Percentiles rank a stretch among this genome's conserved stretches.
Conservation (phyloP, 352 stramenopile species). For the Globisporangium takayamanum region DNA sequence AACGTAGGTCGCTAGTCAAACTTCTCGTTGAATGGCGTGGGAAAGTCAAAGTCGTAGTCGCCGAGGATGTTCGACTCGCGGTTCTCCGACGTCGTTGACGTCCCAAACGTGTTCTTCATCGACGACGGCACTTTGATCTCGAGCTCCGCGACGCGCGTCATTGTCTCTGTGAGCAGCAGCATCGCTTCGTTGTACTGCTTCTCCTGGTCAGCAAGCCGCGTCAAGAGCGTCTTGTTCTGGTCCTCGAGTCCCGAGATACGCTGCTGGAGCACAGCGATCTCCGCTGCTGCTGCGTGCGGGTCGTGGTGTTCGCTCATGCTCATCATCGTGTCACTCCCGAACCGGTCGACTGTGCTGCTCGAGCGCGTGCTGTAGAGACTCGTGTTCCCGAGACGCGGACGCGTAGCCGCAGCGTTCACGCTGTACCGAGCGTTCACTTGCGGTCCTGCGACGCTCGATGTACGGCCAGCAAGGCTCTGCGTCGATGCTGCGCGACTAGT, state of each 20-base stretch:
- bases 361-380: conserved; percentile 13
- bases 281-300: conserved; percentile 21
- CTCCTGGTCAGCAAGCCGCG: conserved; percentile 63
- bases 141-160: conserved; percentile 80
- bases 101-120: conserved; percentile 41
- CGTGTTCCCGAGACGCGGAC: conserved; percentile 13
- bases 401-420: conserved; percentile 22
- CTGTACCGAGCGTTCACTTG: conserved; percentile 50
- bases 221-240: conserved; percentile 69
- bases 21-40: conserved; percentile 56
- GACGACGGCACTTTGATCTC: conserved; percentile 58
- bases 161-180: conserved; percentile 79
- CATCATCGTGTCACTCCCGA: conserved; percentile 45
- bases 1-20: conserved; percentile 23
- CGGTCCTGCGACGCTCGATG: conserved; percentile 36
- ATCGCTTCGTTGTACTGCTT: conserved; percentile 85
- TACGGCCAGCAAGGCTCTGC: conserved; percentile 35
- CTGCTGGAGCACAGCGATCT: conserved; percentile 45
- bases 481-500: conserved; percentile 38
- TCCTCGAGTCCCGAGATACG: conserved; percentile 58
- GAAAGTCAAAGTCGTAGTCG: conserved; percentile 44
- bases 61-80: conserved; percentile 33
- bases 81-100: conserved; percentile 42
- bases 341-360: conserved; percentile 30
- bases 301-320: conserved; percentile 48